Percentiles rank a stretch among this genome's conserved stretches.
Evolutionary conservation across 805 yeast species (phyloP).

Genomic region (Wickerhamomyces silvicola): DNA sequence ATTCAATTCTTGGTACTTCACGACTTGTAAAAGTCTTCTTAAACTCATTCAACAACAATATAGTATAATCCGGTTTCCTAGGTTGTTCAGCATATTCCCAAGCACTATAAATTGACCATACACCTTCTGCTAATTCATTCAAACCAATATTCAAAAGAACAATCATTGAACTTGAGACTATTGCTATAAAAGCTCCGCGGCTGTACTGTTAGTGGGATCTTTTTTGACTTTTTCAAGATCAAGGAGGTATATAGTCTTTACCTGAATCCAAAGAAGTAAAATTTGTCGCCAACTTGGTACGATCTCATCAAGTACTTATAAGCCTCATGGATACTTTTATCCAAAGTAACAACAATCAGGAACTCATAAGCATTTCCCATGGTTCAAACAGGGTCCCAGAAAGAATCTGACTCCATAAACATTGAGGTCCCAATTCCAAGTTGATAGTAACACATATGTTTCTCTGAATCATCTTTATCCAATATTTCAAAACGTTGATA

Average conservation of each 20-base stretch:
- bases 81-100: slow-evolving; percentile 62
- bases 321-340: slow-evolving; percentile 51
- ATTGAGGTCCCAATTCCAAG: slow-evolving; percentile 60
- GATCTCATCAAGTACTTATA: slow-evolving; percentile 44
- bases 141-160: slow-evolving; percentile 52
- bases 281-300: slow-evolving; percentile 43
- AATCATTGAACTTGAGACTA: slow-evolving; percentile 60
- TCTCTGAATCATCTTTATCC: slow-evolving; percentile 33
- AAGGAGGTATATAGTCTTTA: slow-evolving; percentile 10
- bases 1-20: slow-evolving; percentile 37
- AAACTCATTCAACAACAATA: slow-evolving; percentile 46
- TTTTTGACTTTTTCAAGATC: no score
- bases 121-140: slow-evolving; percentile 49
- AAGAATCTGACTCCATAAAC: slow-evolving; percentile 28
- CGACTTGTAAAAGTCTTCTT: slow-evolving; percentile 45
- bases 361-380: slow-evolving; percentile 32
- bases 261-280: slow-evolving; percentile 54
- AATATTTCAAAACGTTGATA: slow-evolving; percentile 50
- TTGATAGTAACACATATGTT: slow-evolving; percentile 56
- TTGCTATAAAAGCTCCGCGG: slow-evolving; percentile 61
- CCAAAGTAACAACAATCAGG: slow-evolving; percentile 47
- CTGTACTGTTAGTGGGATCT: slow-evolving; percentile 20
- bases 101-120: slow-evolving; percentile 54
- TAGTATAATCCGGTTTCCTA: slow-evolving; percentile 33
- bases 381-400: slow-evolving; percentile 12